Base-by-base conservation (phyloP, 192 early-diverging fungal species). In the Umbelopsis sp. region DNA sequence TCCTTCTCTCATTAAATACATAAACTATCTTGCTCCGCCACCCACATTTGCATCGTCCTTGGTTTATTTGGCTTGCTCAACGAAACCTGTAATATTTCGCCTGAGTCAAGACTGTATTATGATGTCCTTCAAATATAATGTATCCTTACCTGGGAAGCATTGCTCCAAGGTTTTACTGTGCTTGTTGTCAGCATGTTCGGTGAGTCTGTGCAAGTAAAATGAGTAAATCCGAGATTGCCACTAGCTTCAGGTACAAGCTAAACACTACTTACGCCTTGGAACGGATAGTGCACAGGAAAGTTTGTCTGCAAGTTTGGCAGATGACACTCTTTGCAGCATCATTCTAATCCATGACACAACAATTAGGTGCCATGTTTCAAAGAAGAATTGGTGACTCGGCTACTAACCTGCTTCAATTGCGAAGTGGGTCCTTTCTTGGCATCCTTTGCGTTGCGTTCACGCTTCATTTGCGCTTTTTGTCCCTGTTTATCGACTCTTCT, bases 241-340 rank as follows among this genome's bases (percentile, higher is more conserved):
- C 53, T 3, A 38, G 0, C 22, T 56, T 70, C 44, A 74, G 31
- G 24, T 22, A 44, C 32, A 38, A 68, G 8, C 20, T 41, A 6
- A 41, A 41, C 12, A 26, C 22, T 50, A 86, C 84, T 82, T 85
- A 84, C 86, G 86, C 86, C 80, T 91, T 90, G 65, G 86, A 76
- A 45, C 91, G 82, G 67, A 88, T 81, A 11, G 93, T 96, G 81
- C 92, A 89, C 56, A 96, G 78, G 80, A 96, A 96, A 20, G 91
- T 91, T 72, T 90, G 89, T 45, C 85, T 78, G 86, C 95, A 96
- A 16, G 88, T 82, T 59, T 83, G 73, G 83, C 95, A 96, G 36
- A 91, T 83, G 71, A 91, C 87, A 73, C 75, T 93, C 80, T 91
- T 94, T 32, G 95, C 94, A 32, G 86, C 85, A 70, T 92, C 89